Conservation (phyloP, 169 alveolate genomes). For the Theileria sp. region DNA sequence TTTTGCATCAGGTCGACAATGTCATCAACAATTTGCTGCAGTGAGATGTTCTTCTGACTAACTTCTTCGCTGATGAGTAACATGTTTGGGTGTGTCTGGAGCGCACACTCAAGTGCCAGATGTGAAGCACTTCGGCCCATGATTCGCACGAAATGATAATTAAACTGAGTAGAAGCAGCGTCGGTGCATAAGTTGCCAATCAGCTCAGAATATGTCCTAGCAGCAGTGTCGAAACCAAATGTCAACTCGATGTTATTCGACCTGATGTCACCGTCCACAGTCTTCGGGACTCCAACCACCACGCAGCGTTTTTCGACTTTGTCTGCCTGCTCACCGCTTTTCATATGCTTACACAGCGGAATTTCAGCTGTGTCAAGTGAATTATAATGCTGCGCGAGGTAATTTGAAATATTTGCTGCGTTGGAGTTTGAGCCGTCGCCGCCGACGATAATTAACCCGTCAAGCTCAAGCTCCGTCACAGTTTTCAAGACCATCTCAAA, state of each 20-base stretch:
- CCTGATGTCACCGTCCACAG: constrained; percentile 98
- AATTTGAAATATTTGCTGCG: constrained; percentile 96
- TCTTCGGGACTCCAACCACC: constrained; percentile 97
- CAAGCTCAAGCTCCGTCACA: constrained; percentile 86
- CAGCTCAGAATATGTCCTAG: constrained; percentile 91
- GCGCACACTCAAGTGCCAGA: constrained; percentile 94
- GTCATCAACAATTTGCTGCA: constrained; percentile 82
- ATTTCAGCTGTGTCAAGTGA: neutral
- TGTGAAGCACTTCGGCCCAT: constrained; percentile 99
- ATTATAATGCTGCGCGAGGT: constrained; percentile 75
- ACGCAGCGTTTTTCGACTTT: constrained; percentile 61
- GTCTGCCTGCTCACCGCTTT: too few relatives aligned
- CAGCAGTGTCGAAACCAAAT: constrained; percentile 99
- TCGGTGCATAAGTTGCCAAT: constrained; percentile 92
- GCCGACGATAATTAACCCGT: constrained; percentile 97
- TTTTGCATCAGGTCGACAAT: constrained; percentile 88
- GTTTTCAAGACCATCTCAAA: constrained; percentile 83
- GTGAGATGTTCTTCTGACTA: constrained; percentile 81
- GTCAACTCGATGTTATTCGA: constrained; percentile 92
- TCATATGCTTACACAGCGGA: too few relatives aligned
- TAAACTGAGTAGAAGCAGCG: constrained; percentile 87
- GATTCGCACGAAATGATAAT: constrained; percentile 94
- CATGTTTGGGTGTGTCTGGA: constrained; percentile 92
- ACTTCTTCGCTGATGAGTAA: constrained; percentile 95
- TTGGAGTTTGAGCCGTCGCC: constrained; percentile 99